Base-by-base conservation (phyloP, 305 asterid genomes). In the Solanum hybrid region DNA sequence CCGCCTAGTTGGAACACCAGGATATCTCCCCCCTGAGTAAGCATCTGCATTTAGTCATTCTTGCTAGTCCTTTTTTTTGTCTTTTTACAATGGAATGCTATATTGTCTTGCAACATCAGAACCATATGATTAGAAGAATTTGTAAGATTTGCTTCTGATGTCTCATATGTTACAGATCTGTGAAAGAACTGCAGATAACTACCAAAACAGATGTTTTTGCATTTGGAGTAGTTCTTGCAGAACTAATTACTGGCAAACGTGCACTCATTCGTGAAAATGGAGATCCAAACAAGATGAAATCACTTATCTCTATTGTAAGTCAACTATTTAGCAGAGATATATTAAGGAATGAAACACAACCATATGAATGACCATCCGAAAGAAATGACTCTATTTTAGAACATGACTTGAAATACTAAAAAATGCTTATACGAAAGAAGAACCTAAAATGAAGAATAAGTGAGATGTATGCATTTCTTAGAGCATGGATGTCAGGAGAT, bases 1-100 rank as follows among this genome's bases (percentile, higher is more conserved):
- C 3, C 94, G 97, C 38, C 92, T 96, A 32, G 99, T 96, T 88
- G 99, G 99, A 37, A 96, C 99, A 36, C 99, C 98, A 0, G 99
- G 99, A 91, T 96, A 96, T 91, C 99, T 95, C 89, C 98, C 99
- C 82, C 98, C 98, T 4, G 99, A 95, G 99, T 95, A 94, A 92
- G 96, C 26, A 87, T 37, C 26, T 17, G 45, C 35, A 45, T 29
- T 45, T 56, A 56, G 32, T 11, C 32, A 56, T 85, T 84, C 76
- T 85, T 85, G 32, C 35, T 56, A 56, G 2, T 1, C 76, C 1
- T n/a, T 6, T 6, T 6, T 17, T 22, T n/a, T 2, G n/a, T 11
- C 2, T 6, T 31, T 56, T 31, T 22, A 85, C 26, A 82, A 82
- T 5, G 72, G 87, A 42, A 31, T 84, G 42, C 40, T 72, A 4